Evolutionary conservation across 768 basidiomycete species (phyloP).

Genomic region (Pisolithus albus): DNA sequence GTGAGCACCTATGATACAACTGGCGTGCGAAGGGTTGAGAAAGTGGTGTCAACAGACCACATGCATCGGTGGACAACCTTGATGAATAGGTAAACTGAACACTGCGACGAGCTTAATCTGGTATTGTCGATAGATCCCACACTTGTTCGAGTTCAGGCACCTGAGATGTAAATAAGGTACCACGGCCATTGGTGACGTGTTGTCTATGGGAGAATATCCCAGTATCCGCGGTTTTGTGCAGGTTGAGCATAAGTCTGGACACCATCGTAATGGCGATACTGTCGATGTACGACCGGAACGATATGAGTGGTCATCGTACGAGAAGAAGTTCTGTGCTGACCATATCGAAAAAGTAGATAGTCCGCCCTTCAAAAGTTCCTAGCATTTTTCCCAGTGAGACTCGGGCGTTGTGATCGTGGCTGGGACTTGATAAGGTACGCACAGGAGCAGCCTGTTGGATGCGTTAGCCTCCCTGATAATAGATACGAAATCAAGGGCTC

Average conservation of each 20-base stretch:
- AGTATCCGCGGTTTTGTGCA: conserved; percentile 34
- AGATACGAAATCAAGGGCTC: conserved; percentile 1
- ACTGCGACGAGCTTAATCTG: neutral
- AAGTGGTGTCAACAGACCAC: no score
- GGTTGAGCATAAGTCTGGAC: conserved; percentile 51
- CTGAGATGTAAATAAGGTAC: neutral
- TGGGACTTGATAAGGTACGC: neutral
- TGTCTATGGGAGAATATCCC: conserved; percentile 1
- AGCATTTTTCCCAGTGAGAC: neutral
- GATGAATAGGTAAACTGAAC: no score
- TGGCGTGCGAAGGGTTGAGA: neutral
- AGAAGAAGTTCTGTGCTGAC: conserved; percentile 22
- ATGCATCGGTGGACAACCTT: no score
- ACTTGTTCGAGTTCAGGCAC: neutral
- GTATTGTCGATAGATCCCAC: neutral
- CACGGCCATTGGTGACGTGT: neutral
- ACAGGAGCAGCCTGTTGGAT: conserved; percentile 1
- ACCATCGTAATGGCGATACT: conserved; percentile 48
- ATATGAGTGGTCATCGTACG: neutral
- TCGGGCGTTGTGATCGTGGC: neutral
- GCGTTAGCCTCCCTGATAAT: neutral
- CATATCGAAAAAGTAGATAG: conserved; percentile 46
- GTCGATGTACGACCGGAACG: neutral
- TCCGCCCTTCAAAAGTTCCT: conserved; percentile 42
- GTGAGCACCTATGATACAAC: neutral